Base-by-base conservation (phyloP, 129 eudicot genomes). In the Lonicera japonica region DNA sequence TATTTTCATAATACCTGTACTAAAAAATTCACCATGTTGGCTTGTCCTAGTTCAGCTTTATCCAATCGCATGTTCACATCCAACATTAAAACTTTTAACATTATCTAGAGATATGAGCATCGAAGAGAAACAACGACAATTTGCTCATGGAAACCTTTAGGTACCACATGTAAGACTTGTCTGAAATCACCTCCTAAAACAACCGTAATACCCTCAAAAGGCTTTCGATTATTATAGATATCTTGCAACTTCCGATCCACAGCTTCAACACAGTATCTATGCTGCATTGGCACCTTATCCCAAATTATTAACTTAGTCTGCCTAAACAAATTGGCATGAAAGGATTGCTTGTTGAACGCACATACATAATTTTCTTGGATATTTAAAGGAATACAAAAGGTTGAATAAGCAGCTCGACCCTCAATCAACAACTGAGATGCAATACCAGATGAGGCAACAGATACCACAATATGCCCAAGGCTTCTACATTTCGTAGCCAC, bases 281-380 rank as follows among this genome's bases (percentile, higher is more conserved):
- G 46, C 5, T 58, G 45, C 63, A 29, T 58, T 7, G 63, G 13
- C 8, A 15, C 63, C 21, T 58, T 21, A 7, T 58, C 63, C 63
- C 63, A 58, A 19, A 46, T 46, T 9, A 46, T 46, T n/a, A 46
- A 46, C 5, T n/a, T 3, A 0, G 53, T n/a, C 53, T 46, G 36
- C 23, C 23, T 53, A 53, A 53, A 53, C 21, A 53, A 53, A 16
- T 53, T 22, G 5, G 21, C 57, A 18, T 53, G 57, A 2, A 1
- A 4, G 24, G 57, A 53, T 8, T 20, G 0, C 22, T 53, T 20
- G 4, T 8, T 53, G 24, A 53, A 53, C 5, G 7, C 57, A 53
- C 57, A 53, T n/a, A 18, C 13, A 3, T 5, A 20, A 4, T 18
- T 53, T 53, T 53, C 57, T 20, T 16, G 3, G 13, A 20, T 11